Evolutionary conservation across 441 rosid genomes (phyloP), one percentile per base, ranked within the genome.

Genomic region (Dalechampia spathulata): DNA sequence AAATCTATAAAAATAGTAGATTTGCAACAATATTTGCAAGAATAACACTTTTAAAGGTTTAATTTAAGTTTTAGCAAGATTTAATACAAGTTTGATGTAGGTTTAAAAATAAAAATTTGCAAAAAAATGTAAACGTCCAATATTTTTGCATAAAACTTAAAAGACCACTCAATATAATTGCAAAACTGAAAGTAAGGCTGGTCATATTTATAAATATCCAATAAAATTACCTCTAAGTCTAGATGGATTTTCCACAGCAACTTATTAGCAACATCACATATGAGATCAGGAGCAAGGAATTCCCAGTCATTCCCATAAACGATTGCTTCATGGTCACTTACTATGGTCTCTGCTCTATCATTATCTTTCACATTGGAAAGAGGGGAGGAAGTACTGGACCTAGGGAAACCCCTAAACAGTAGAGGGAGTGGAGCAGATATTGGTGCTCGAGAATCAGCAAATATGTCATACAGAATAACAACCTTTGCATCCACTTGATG

Each of bases 401-500:
- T 75, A 47, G 77, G 82, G 38, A 78, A 68, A 66, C 92, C 87
- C 77, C 96, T 81, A 78, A 84, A 74, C 57, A 82, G 70, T 57
- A 90, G 69, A 58, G 99, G 97, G 66, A 94, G 97, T 19, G 99
- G 99, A 52, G 99, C 99, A 74, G 97, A 87, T 69, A 94, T 74
- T 19, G 99, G 97, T 64, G 95, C 96, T 71, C 83, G 91, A 75
- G 97, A 87, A 73, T 90, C 95, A 52, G 82, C 62, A 76, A 75
- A 87, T 70, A 94, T 76, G 73, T 90, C 99, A 65, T 94, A 94
- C 16, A 94, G 76, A 65, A 94, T 90, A 50, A 80, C 84, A 61
- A 94, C 99, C 70, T 90, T 94, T 57, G 97, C 91, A 60, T 90
- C 96, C 54, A 87, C 83, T 86, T 94, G 99, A 77, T 94, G 99